These are phyloP conservation scores for Ballota nigra DNA, from an alignment of 257 asterid genomes.

Conservation along the genomic window DNA sequence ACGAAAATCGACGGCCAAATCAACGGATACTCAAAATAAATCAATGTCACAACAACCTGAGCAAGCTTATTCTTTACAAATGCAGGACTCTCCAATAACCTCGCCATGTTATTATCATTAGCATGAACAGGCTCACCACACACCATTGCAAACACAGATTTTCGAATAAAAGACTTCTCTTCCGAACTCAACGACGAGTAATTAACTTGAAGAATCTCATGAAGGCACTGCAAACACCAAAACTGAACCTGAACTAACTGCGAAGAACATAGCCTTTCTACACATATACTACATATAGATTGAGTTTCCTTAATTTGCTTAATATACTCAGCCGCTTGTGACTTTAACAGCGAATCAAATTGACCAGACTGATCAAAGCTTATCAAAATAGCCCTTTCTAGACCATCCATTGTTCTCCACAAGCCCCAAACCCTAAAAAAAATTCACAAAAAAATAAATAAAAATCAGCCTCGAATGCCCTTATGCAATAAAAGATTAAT, in stretches of 20 bases:
- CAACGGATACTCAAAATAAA: conserved; percentile 76
- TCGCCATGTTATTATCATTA: conserved; percentile 43
- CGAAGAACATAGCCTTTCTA: conserved; percentile 61
- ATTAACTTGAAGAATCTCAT: conserved; percentile 62
- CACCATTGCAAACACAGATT: conserved; percentile 68
- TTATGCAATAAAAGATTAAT: conserved; percentile 4
- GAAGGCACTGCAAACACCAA: conserved; percentile 91
- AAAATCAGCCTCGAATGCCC: conserved; percentile 11
- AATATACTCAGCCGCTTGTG: conserved; percentile 68
- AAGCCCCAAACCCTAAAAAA: conserved; percentile 47
- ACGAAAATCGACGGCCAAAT: conserved; percentile 85
- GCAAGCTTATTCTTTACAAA: conserved; percentile 92
- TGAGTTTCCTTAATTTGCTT: conserved; percentile 69
- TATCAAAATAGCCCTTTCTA: conserved; percentile 82
- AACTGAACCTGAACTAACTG: conserved; percentile 80
- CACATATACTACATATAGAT: conserved; percentile 69
- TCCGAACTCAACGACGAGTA: conserved; percentile 63
- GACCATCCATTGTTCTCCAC: conserved; percentile 70
- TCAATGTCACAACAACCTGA: conserved; percentile 80
- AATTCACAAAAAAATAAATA: neutral
- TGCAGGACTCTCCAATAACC: conserved; percentile 70
- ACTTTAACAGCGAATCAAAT: conserved; percentile 55
- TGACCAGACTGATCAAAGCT: conserved; percentile 89
- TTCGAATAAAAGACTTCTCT: conserved; percentile 73
- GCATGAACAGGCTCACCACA: conserved; percentile 57